A percentile compares a stretch with the other conserved stretches of the same genome.
Conservation (phyloP, 345 rosid genomes). For the Diplotaxis tenuifolia region DNA sequence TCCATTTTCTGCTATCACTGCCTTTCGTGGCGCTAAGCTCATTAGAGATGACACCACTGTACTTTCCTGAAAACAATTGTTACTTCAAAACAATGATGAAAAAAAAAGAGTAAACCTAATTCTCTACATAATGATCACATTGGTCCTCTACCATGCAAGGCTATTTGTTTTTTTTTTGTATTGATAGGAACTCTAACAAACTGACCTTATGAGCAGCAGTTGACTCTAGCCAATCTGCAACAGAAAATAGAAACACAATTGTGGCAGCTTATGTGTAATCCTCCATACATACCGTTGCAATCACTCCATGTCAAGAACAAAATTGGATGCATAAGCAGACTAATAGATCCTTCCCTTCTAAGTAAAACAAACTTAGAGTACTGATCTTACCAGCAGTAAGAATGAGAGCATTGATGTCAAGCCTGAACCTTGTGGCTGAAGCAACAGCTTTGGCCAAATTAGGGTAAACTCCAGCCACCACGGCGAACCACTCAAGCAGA, state of each 20-base stretch:
- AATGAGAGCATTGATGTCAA: conserved; percentile 64
- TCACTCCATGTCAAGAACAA: conserved; percentile 50
- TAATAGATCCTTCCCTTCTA: background rate
- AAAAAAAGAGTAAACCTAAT: background rate
- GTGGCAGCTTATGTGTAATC: no score
- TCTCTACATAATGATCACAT: background rate
- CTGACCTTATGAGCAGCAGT: conserved; percentile 82
- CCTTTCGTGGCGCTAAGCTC: conserved; percentile 73
- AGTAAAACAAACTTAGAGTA: background rate
- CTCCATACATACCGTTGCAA: no score
- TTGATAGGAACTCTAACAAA: background rate
- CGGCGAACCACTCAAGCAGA: conserved; percentile 55
- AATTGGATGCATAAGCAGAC: background rate
- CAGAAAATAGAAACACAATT: no score
- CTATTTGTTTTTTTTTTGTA: background rate
- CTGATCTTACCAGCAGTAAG: conserved; percentile 59
- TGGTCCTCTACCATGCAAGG: background rate
- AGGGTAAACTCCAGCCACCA: conserved; percentile 56
- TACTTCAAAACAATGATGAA: background rate
- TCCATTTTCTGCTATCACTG: conserved; percentile 72
- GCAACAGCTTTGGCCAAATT: conserved; percentile 48
- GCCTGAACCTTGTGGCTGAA: conserved; percentile 47
- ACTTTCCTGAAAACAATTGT: conserved; percentile 51
- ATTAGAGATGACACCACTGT: conserved; percentile 73
- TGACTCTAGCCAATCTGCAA: conserved; percentile 84